Evolutionary conservation across 768 basidiomycete genomes (phyloP), one percentile per base, ranked within the genome.

Genomic region (Lactarius pseudohatsudake): DNA sequence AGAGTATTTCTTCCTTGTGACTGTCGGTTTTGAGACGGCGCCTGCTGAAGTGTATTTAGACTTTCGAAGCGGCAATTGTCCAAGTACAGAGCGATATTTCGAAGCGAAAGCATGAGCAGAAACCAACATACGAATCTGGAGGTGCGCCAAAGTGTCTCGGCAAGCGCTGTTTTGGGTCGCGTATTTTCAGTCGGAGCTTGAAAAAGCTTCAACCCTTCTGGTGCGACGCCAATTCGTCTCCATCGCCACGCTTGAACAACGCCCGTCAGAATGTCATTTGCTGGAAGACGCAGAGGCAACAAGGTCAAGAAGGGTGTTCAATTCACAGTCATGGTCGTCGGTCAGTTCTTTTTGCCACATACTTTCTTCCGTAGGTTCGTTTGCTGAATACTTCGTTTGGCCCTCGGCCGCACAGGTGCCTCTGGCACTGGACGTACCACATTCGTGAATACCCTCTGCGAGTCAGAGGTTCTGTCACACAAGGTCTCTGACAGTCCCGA

Each of bases 221-320:
- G 54, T 53, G 57, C 67, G 38, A 64, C 50, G 15, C 26, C 69
- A 70, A 65, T 69, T 66, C 47, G 62, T 64, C 28, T 61, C 65
- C 68, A 65, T 55, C 62, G 59, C 65, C 67, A 66, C 66, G 70
- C 70, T 67, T 45, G 68, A 66, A 74, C 66, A 67, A 66, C 63
- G 43, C 45, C 65, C 63, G 56, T 64, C 70, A 75, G 16, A 72
- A 92, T 91, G 89, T 91, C 91, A 73, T 91, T 90, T 76, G 89
- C 91, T 73, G 91, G 89, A 75, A 86, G 90, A 81, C 89, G 91
- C 76, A 85, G 90, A 76, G 88, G 88, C 75, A 94, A 93, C 82
- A 98, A 98, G 78, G 94, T 92, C 79, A 98, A 98, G 83, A 98
- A 98, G 86, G 96, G 96, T 76, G 92, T 98, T 61, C 94, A 96